Conservation (phyloP, 805 yeast genomes). For the Candida pini region DNA sequence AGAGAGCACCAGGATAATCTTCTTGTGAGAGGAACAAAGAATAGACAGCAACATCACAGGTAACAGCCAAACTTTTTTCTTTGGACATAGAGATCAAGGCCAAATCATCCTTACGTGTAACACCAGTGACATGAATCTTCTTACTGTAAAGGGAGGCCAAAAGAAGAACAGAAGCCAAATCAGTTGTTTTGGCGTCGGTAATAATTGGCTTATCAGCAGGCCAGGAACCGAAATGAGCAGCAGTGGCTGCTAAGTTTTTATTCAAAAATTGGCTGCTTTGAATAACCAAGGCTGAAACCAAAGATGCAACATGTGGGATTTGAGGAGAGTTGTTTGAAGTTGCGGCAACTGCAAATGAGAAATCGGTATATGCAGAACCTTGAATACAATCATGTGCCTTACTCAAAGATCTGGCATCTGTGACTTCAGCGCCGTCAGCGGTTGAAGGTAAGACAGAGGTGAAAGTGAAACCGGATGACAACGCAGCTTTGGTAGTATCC, state of each 20-base stretch:
- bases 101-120: slow-evolving; percentile 74
- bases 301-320: slow-evolving; percentile 54
- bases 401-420: slow-evolving; percentile 59
- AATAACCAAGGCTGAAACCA: slow-evolving; percentile 75
- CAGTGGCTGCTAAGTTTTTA: slow-evolving; percentile 69
- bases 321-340: slow-evolving; percentile 60
- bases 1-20: slow-evolving; percentile 62
- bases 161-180: slow-evolving; percentile 85
- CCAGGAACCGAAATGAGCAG: slow-evolving; percentile 80
- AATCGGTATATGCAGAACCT: slow-evolving; percentile 74
- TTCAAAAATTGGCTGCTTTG: slow-evolving; percentile 70
- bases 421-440: slow-evolving; percentile 53
- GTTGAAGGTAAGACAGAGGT: slow-evolving; percentile 75
- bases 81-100: slow-evolving; percentile 81
- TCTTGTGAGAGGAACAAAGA: slow-evolving; percentile 71
- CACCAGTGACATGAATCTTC: slow-evolving; percentile 84
- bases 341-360: slow-evolving; percentile 77
- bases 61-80: slow-evolving; percentile 72
- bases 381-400: slow-evolving; percentile 51
- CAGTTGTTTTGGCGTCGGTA: slow-evolving; percentile 89
- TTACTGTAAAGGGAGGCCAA: slow-evolving; percentile 84
- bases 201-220: slow-evolving; percentile 78
- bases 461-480: slow-evolving; percentile 86
- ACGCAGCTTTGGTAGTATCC: slow-evolving; percentile 60
- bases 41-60: slow-evolving; percentile 84